Percentiles rank a stretch among this genome's conserved stretches.
Conservation (phyloP, 768 basidiomycete genomes). For the Tulasnella sp. region DNA sequence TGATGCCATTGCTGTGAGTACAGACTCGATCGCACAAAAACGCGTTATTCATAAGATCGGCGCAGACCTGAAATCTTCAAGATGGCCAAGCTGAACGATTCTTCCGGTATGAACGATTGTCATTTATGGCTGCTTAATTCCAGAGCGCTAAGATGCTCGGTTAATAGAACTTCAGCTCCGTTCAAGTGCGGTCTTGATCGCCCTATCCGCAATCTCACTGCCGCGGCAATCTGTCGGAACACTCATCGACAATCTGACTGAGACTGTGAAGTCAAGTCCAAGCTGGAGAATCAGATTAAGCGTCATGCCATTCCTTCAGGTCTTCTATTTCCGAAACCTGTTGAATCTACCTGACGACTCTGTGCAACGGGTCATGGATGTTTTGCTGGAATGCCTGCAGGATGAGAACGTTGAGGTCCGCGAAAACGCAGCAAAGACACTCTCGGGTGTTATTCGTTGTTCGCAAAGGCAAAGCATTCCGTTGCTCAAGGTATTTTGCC, state of each 20-base stretch:
- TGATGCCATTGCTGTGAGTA: conserved; percentile 64
- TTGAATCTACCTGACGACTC: conserved; percentile 58
- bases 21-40: neutral
- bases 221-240: conserved; percentile 51
- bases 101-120: conserved; percentile 17
- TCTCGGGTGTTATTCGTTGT: conserved; percentile 79
- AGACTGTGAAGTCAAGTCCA: conserved; percentile 64
- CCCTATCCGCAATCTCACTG: conserved; percentile 71
- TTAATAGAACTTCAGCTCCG: conserved; percentile 68
- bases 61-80: conserved; percentile 73
- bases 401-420: conserved; percentile 92
- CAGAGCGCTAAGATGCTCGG: neutral
- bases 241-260: conserved; percentile 49
- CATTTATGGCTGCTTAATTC: neutral
- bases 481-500: conserved; percentile 61
- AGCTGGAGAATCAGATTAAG: conserved; percentile 87
- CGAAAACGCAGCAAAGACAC: conserved; percentile 76
- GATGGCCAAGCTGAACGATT: conserved; percentile 83
- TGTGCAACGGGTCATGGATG: conserved; percentile 65
- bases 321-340: conserved; percentile 87
- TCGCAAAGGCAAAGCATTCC: conserved; percentile 79
- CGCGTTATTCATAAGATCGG: neutral
- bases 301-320: conserved; percentile 74
- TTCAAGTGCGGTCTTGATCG: conserved; percentile 67
- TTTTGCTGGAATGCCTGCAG: conserved; percentile 67